Base-by-base conservation (phyloP, 768 basidiomycete species). In the Kwoniella sp. region DNA sequence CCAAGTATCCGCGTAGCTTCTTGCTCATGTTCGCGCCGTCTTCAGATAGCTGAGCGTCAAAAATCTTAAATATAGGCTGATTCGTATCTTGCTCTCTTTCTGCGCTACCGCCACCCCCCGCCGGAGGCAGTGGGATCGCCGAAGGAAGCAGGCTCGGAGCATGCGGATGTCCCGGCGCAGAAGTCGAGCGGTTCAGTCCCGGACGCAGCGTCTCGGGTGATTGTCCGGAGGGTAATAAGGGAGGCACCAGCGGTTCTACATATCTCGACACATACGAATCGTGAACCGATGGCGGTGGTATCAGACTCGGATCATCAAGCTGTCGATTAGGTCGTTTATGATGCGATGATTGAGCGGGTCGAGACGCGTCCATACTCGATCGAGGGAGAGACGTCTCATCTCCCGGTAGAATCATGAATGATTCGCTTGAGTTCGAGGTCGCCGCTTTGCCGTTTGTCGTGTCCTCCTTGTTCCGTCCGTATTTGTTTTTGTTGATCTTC, bases 51-150 rank as follows among this genome's bases (percentile, higher is more conserved):
- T 69, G 54, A n/a, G 76, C 76, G 53, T 72, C 56, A 58, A 73
- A 77, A 4, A 78, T 73, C 51, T 73, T 64, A 61, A 71, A 75
- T 9, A 75, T 71, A 29, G 73, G 70, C 63, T 69, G 69, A 53
- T 65, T 58, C 22, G 30, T 31, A 23, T 48, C 25, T 12, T 58
- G 25, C n/a, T 58, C 29, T 13, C 48, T 22, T 13, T 65, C 30
- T 37, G 34, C 41, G 9, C 41, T 20, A 11, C 11, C 20, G 41
- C 41, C 41, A 9, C n/a, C n/a, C n/a, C n/a, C n/a, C 7, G 12
- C 60, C 0, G 26, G 25, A 22, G 38, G 1, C 0, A 26, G 53
- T 4, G 58, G 56, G 20, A 59, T 58, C 22, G 63, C 63, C 3
- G 63, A 65, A 50, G 63, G 63, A 45, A 65, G 56, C 30, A 65